phyloP scores from a whole-genome alignment of 495 filamentous ascomycete species.

The Letharia lupina region DNA sequence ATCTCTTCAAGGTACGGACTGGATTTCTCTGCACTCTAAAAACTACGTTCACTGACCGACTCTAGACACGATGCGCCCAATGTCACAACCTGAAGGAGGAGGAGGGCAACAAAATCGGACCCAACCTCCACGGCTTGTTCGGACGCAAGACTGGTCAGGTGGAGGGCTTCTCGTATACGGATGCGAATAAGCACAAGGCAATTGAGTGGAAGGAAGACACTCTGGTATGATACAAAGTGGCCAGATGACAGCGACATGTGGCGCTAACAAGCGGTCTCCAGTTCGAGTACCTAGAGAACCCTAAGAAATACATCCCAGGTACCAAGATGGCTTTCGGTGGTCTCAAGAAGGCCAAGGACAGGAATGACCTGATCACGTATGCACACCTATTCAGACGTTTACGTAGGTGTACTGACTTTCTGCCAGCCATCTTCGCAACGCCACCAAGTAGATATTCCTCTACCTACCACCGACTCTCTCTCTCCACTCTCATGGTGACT shows the following conservation, averaged over 20 bases:
- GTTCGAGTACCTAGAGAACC: conserved; percentile 87
- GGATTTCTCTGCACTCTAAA: background rate
- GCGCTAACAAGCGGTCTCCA: background rate
- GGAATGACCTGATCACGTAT: conserved; percentile 98
- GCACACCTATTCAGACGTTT: conserved; percentile 30
- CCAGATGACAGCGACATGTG: background rate
- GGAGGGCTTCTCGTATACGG: conserved; percentile 94
- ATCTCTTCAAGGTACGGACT: conserved; percentile 79
- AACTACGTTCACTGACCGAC: background rate
- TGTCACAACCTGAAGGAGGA: conserved; percentile 87
- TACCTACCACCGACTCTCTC: conserved; percentile 14
- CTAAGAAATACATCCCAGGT: conserved; percentile 94
- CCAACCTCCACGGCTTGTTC: conserved; percentile 94
- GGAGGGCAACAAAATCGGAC: conserved; percentile 95
- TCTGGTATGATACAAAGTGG: conserved; percentile 52
- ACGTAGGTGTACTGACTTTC: conserved; percentile 9
- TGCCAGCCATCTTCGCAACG: conserved; percentile 25
- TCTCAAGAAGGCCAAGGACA: conserved; percentile 98
- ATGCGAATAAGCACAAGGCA: conserved; percentile 97
- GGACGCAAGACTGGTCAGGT: conserved; percentile 88
- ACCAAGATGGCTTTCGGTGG: conserved; percentile 99
- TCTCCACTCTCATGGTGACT: conserved; percentile 15
- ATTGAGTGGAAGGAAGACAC: conserved; percentile 80
- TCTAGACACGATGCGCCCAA: conserved; percentile 87
- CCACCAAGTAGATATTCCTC: conserved; percentile 26